Percentiles rank a stretch among this genome's conserved stretches.
phyloP scores from a whole-genome alignment of 768 basidiomycete species.

The Daedaleopsis sinensis region DNA sequence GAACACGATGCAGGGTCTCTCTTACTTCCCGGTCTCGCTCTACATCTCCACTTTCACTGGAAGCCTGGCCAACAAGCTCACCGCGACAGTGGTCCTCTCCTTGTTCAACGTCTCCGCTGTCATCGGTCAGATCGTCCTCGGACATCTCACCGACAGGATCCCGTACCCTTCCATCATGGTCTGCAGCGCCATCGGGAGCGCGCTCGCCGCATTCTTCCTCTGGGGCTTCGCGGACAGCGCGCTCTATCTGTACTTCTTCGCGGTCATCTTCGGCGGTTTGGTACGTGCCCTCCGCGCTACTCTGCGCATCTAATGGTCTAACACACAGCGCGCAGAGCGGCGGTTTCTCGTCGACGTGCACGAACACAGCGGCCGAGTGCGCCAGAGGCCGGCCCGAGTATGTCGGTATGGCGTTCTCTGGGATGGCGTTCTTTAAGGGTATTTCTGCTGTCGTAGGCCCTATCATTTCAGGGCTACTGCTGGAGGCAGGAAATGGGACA shows the following conservation, averaged over 20 bases:
- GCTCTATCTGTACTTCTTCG: slow-evolving; percentile 22
- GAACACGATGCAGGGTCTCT: slow-evolving; percentile 23
- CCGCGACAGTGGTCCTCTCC: slow-evolving; percentile 22
- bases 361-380: slow-evolving; percentile 16
- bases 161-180: slow-evolving; percentile 25
- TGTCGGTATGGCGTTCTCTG: slow-evolving; percentile 13
- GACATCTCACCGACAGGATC: slow-evolving; percentile 22
- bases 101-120: slow-evolving; percentile 26
- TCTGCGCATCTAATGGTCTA: neutral
- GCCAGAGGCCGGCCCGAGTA: slow-evolving; percentile 17
- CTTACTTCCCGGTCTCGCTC: slow-evolving; percentile 27
- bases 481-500: slow-evolving; percentile 12
- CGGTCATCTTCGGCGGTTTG: slow-evolving; percentile 23
- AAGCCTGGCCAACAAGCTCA: slow-evolving; percentile 16
- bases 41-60: slow-evolving; percentile 23
- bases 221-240: slow-evolving; percentile 25
- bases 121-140: slow-evolving; percentile 22
- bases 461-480: slow-evolving; percentile 16
- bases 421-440: slow-evolving; percentile 15
- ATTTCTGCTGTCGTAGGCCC: slow-evolving; percentile 22
- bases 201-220: slow-evolving; percentile 18
- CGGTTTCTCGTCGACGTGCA: slow-evolving; percentile 18
- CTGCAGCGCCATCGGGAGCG: slow-evolving; percentile 12
- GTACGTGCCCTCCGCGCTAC: neutral
- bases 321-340: slow-evolving; percentile 9